These are phyloP conservation scores for Sequoia sempervirens DNA, from an alignment of 75 land plant genomes.

Conservation along the genomic window DNA sequence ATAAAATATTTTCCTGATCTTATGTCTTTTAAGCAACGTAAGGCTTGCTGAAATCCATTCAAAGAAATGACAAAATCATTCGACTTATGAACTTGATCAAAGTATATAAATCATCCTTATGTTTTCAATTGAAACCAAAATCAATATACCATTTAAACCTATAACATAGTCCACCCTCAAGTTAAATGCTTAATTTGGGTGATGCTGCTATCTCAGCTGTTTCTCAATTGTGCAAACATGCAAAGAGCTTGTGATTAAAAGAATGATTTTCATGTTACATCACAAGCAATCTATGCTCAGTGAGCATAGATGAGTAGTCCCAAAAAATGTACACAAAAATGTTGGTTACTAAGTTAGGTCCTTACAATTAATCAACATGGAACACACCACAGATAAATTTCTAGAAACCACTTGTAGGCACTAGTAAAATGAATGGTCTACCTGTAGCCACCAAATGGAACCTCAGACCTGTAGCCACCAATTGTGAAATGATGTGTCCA, in stretches of 20 bases:
- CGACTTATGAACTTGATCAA: not conserved
- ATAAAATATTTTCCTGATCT: not conserved
- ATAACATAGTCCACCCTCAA: not conserved
- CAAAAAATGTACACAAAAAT: not conserved
- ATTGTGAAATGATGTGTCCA: too few relatives aligned
- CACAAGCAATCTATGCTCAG: not conserved
- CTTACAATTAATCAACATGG: not conserved
- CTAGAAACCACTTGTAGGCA: not conserved
- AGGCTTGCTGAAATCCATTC: not conserved
- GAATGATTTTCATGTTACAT: not conserved
- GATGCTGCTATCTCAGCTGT: not conserved
- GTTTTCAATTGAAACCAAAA: not conserved
- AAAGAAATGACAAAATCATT: not conserved
- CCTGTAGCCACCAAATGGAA: not conserved
- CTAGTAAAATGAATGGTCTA: not conserved
- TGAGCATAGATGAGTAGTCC: not conserved
- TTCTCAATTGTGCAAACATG: not conserved
- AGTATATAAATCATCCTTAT: not conserved
- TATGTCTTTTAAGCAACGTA: too few relatives aligned
- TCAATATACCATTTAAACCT: not conserved
- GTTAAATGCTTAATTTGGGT: not conserved
- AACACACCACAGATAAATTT: too few relatives aligned
- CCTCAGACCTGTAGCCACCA: too few relatives aligned
- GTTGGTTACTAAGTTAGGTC: not conserved
- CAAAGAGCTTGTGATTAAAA: not conserved